Evolutionary conservation across 2,329 filamentous ascomycete genomes (phyloP).

Genomic region (Apiospora marii): DNA sequence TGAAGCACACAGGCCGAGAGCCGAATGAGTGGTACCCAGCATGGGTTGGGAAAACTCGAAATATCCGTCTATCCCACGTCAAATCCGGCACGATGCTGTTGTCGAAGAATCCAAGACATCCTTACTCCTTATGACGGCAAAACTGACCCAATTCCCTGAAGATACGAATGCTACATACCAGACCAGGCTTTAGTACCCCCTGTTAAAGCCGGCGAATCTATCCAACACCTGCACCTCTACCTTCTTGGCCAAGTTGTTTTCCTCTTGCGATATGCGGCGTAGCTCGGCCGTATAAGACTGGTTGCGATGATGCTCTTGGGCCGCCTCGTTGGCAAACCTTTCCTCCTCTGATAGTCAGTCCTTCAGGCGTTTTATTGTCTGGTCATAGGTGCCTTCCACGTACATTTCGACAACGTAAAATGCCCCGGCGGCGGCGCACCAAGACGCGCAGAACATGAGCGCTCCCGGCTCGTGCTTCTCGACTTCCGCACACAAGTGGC

Average conservation of each 20-base stretch:
- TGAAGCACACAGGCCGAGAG: no score
- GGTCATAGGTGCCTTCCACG: no score
- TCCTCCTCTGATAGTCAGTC: not conserved
- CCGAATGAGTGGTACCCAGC: no score
- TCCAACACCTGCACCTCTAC: not conserved
- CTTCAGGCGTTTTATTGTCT: no score
- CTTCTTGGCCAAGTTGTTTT: not conserved
- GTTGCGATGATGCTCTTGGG: not conserved
- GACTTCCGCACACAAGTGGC: not conserved
- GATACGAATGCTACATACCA: no score
- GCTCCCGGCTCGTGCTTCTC: not conserved
- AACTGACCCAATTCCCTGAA: no score
- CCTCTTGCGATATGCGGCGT: not conserved
- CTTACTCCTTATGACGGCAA: no score
- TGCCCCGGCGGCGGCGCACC: not conserved
- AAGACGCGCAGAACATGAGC: not conserved
- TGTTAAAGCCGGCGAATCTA: not conserved
- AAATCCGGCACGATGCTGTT: no score
- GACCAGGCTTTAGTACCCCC: not conserved
- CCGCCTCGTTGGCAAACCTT: slow-evolving; percentile 3
- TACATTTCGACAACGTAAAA: not conserved
- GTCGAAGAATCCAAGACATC: no score
- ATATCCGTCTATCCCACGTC: no score
- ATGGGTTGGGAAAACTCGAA: no score
- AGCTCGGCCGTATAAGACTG: not conserved